Conservation (phyloP, 805 yeast species). For the Schwanniomyces pseudopolymorphus region DNA sequence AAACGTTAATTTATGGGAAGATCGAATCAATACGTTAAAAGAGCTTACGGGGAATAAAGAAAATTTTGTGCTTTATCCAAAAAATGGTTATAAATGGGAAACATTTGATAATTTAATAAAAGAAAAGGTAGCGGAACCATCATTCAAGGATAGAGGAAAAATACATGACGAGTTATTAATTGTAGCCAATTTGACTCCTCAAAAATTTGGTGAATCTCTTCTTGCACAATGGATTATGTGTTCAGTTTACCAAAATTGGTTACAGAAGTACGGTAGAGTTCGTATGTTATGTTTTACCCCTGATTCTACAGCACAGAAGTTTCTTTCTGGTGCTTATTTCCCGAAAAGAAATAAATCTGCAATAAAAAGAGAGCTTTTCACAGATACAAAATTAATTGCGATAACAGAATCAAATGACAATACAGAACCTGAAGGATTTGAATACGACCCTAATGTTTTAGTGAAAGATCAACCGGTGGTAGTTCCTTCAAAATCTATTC, state of each 20-base stretch:
- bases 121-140: constrained; percentile 40
- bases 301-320: constrained; percentile 49
- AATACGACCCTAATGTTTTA: constrained; percentile 36
- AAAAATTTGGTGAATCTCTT: constrained; percentile 60
- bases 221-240: constrained; percentile 75
- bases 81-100: constrained; percentile 70
- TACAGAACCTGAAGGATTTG: constrained; percentile 25
- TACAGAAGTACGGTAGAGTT: constrained; percentile 68
- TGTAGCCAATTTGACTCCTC: constrained; percentile 56
- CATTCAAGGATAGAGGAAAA: constrained; percentile 26
- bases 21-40: constrained; percentile 21
- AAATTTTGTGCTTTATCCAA: constrained; percentile 30
- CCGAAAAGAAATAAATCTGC: constrained; percentile 60
- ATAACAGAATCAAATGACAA: constrained; percentile 23
- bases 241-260: constrained; percentile 69
- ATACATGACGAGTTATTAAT: constrained; percentile 56
- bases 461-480: constrained; percentile 37
- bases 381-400: constrained; percentile 60
- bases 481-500: constrained; percentile 24
- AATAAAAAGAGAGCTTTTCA: constrained; percentile 60
- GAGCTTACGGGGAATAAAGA: constrained; percentile 23
- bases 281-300: constrained; percentile 71
- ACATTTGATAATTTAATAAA: constrained; percentile 53
- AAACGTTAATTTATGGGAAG: constrained; percentile 25
- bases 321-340: constrained; percentile 56